Evolutionary conservation across 371 early-diverging fungal species (phyloP).

Genomic region (Batkoa obscura): DNA sequence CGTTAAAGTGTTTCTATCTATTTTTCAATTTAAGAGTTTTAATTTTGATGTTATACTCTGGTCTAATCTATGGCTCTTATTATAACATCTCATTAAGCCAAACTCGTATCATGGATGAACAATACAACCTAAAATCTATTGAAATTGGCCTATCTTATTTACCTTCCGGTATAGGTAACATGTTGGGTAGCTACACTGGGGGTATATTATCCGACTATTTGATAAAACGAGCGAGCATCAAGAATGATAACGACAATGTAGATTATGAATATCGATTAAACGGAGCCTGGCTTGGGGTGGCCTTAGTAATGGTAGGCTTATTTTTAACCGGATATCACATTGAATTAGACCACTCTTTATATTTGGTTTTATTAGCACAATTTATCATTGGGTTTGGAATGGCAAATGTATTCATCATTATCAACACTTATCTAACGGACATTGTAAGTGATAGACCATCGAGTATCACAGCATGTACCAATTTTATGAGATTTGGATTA

Average conservation of each 20-base stretch:
- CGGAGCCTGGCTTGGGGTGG: constrained; percentile 20
- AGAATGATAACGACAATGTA: not conserved
- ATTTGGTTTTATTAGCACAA: not conserved
- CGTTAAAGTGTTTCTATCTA: not conserved
- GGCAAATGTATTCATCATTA: not conserved
- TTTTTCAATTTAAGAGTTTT: not conserved
- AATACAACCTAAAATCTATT: not conserved
- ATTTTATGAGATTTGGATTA: not conserved
- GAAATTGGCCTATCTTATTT: not conserved
- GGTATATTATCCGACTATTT: not conserved
- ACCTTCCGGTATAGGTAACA: not conserved
- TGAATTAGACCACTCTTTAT: constrained; percentile 10
- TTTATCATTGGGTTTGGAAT: not conserved
- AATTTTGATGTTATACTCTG: not conserved
- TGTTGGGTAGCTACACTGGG: not conserved
- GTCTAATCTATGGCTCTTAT: not conserved
- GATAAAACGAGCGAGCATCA: not conserved
- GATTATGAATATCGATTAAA: constrained; percentile 14
- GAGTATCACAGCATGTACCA: not conserved
- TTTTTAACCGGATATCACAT: constrained; percentile 22
- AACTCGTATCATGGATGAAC: not conserved
- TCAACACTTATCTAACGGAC: constrained; percentile 7
- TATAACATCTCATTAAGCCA: not conserved
- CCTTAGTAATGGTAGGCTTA: constrained; percentile 16
- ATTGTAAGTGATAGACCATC: constrained; percentile 12